A percentile compares a stretch with the other conserved stretches of the same genome.
These are phyloP conservation scores for Trichocladium uniseriatum DNA, from an alignment of 495 filamentous ascomycete species.

Conservation along the genomic window DNA sequence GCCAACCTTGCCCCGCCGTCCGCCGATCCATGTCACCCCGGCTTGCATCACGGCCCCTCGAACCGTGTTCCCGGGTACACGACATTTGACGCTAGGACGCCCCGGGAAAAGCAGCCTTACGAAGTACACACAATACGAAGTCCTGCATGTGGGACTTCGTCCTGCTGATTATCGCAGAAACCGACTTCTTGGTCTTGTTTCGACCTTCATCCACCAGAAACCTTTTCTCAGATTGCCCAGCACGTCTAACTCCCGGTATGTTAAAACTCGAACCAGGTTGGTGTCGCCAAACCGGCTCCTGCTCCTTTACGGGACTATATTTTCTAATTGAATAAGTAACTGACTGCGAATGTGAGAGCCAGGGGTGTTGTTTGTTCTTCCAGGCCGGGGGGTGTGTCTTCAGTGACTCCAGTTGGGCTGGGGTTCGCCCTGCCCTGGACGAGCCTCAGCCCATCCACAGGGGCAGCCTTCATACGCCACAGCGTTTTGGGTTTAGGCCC, in stretches of 20 bases:
- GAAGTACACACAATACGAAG: neutral
- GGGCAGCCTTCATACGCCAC: neutral
- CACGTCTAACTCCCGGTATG: too few species aligned
- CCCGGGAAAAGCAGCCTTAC: too few species aligned
- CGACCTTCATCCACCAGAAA: too few species aligned
- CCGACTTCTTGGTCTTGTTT: too few species aligned
- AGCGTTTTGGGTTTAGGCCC: slow-evolving; percentile 1
- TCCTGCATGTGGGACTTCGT: too few species aligned
- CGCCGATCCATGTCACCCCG: neutral
- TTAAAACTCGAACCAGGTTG: too few species aligned
- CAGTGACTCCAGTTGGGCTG: neutral
- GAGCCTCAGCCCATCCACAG: neutral
- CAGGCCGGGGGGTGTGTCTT: neutral
- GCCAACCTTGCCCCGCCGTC: neutral
- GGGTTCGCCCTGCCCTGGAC: neutral
- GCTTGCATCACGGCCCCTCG: neutral
- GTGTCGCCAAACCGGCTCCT: too few species aligned
- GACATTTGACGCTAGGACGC: neutral
- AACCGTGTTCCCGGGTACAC: neutral
- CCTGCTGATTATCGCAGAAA: too few species aligned
- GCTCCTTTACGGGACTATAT: too few species aligned
- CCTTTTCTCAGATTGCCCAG: too few species aligned
- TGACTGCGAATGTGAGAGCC: neutral
- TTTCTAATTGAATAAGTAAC: too few species aligned
- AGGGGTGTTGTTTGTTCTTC: neutral